Conservation (phyloP, 768 basidiomycete species). For the Lentinula raphanica region DNA sequence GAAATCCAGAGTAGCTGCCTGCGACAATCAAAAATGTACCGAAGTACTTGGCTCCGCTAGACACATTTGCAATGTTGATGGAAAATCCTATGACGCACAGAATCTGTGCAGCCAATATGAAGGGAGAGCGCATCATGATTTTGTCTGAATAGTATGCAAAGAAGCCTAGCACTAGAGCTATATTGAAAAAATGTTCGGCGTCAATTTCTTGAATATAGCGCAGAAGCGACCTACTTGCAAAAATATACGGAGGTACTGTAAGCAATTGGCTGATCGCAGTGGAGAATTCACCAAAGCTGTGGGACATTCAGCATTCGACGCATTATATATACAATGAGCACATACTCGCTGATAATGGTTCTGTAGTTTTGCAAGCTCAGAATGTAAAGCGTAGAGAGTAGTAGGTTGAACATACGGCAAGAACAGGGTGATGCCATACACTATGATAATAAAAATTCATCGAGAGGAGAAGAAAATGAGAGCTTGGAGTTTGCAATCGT, state of each 20-base stretch:
- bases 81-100: constrained; percentile 54
- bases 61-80: constrained; percentile 55
- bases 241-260: constrained; percentile 62
- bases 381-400: too few species aligned
- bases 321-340: not conserved
- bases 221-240: constrained; percentile 44
- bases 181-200: not conserved
- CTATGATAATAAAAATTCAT: constrained; percentile 25
- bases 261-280: constrained; percentile 56
- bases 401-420: constrained; percentile 46
- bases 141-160: constrained; percentile 60
- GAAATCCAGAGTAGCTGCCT: constrained; percentile 57
- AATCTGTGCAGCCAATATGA: constrained; percentile 46
- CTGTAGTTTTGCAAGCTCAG: constrained; percentile 21
- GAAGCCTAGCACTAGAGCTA: constrained; percentile 48
- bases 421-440: constrained; percentile 69
- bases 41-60: constrained; percentile 25
- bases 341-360: constrained; percentile 53
- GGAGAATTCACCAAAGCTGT: constrained; percentile 51
- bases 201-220: not conserved
- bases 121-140: constrained; percentile 47
- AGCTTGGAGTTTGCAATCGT: too few species aligned
- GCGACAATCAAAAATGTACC: constrained; percentile 58
- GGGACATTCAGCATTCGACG: not conserved
- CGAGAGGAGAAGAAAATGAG: not conserved